A percentile compares a stretch with the other conserved stretches of the same genome.
phyloP scores from a whole-genome alignment of 441 rosid genomes.

The Populus hybrid region DNA sequence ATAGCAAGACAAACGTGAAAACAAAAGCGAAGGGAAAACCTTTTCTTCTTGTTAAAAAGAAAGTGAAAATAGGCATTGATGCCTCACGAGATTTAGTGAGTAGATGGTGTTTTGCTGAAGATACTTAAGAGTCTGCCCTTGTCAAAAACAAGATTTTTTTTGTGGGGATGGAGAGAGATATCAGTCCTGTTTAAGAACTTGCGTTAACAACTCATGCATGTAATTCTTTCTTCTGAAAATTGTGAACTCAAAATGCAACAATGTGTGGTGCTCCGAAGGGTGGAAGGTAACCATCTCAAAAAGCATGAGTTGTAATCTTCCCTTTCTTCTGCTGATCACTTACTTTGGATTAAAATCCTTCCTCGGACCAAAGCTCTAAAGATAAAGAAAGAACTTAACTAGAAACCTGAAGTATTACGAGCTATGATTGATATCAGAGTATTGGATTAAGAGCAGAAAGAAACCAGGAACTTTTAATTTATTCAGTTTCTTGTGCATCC shows the following conservation, averaged over 20 bases:
- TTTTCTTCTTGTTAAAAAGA: conserved; percentile 1
- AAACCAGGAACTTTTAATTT: neutral
- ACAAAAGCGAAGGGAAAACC: conserved; percentile 13
- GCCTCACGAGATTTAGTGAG: neutral
- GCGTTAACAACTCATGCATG: too few relatives aligned
- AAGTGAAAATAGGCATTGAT: neutral
- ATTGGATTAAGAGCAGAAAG: neutral
- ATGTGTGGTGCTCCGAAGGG: neutral
- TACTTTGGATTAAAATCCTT: neutral
- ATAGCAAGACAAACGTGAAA: conserved; percentile 14
- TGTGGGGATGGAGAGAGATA: too few relatives aligned
- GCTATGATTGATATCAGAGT: neutral
- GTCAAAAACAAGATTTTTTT: neutral
- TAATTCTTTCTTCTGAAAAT: neutral
- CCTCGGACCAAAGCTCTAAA: neutral
- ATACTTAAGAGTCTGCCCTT: neutral
- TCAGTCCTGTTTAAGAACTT: too few relatives aligned
- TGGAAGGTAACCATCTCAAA: neutral
- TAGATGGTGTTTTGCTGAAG: neutral
- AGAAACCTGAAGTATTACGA: neutral
- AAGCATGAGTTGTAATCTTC: neutral
- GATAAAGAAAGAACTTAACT: neutral
- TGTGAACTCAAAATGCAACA: neutral
- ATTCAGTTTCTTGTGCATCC: neutral
- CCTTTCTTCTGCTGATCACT: neutral